Conservation (phyloP, 176 grass and related monocot genomes). For the Ensete glaucum region DNA sequence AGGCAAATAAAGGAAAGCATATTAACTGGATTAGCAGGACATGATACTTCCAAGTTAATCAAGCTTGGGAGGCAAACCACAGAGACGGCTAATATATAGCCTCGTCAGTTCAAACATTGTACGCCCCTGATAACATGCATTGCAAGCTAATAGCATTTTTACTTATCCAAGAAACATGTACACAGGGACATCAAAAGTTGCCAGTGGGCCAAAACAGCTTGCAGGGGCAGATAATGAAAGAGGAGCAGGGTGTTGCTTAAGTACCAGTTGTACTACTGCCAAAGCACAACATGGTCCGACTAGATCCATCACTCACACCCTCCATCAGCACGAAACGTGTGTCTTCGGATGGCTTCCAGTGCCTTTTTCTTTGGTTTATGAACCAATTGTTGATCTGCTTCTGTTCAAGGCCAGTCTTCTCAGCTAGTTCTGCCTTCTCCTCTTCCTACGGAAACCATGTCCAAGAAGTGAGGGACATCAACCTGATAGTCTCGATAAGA, state of each 20-base stretch:
- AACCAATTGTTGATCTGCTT: conserved; percentile 19
- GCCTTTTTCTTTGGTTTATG: conserved; percentile 14
- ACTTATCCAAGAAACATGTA: too few relatives aligned
- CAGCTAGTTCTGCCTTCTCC: conserved; percentile 8
- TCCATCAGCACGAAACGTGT: not conserved
- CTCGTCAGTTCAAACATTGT: too few relatives aligned
- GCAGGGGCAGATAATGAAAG: not conserved
- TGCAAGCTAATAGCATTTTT: too few relatives aligned
- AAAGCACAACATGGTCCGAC: conserved; percentile 7
- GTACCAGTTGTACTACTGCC: not conserved
- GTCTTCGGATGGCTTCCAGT: conserved; percentile 8
- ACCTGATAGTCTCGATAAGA: not conserved
- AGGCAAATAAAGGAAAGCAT: too few relatives aligned
- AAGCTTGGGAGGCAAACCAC: too few relatives aligned
- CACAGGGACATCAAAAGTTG: too few relatives aligned
- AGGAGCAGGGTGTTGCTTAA: not conserved
- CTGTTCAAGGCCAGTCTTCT: conserved; percentile 5
- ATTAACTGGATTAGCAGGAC: too few relatives aligned
- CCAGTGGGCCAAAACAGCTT: not conserved
- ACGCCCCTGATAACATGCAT: too few relatives aligned
- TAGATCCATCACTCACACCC: not conserved
- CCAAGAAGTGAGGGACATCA: too few relatives aligned
- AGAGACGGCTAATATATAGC: too few relatives aligned
- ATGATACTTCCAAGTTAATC: too few relatives aligned
- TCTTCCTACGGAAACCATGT: not conserved